Percentiles rank a stretch among this genome's conserved stretches.
Conservation (phyloP, 1,284 basidiomycete species). For the Cryptococcus neoformans region DNA sequence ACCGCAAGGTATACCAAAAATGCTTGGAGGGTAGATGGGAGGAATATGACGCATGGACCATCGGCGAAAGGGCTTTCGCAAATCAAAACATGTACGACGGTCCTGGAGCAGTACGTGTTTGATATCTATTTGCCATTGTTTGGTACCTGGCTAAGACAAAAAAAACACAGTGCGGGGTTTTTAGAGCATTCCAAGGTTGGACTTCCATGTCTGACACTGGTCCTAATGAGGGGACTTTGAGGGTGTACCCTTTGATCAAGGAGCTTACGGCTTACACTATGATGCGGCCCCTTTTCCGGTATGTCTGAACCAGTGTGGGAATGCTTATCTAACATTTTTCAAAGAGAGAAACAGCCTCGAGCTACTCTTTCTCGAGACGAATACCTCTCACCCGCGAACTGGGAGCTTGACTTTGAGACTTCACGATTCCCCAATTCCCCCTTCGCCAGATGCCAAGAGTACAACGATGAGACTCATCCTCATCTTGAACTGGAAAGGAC, state of each 20-base stretch:
- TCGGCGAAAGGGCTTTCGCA: slow-evolving; percentile 31
- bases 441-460: slow-evolving; percentile 62
- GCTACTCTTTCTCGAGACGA: slow-evolving; percentile 19
- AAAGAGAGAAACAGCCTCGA: slow-evolving; percentile 8
- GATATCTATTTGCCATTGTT: not conserved
- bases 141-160: not conserved
- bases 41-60: slow-evolving; percentile 45
- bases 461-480: slow-evolving; percentile 63
- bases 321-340: not conserved
- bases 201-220: slow-evolving; percentile 60
- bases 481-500: slow-evolving; percentile 63
- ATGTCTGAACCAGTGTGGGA: not conserved
- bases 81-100: slow-evolving; percentile 47
- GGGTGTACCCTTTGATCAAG: slow-evolving; percentile 69
- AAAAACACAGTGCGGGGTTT: slow-evolving; percentile 60
- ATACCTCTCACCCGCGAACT: slow-evolving; percentile 58
- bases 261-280: slow-evolving; percentile 73
- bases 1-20: slow-evolving; percentile 57
- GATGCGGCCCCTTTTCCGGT: slow-evolving; percentile 69
- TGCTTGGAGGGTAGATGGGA: slow-evolving; percentile 63
- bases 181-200: slow-evolving; percentile 73
- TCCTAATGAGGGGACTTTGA: slow-evolving; percentile 65
- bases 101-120: slow-evolving; percentile 27
- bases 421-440: slow-evolving; percentile 60
- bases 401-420: slow-evolving; percentile 61